These are phyloP conservation scores for Pseudozyma sp. DNA, from an alignment of 1,284 basidiomycete genomes.

Conservation along the genomic window DNA sequence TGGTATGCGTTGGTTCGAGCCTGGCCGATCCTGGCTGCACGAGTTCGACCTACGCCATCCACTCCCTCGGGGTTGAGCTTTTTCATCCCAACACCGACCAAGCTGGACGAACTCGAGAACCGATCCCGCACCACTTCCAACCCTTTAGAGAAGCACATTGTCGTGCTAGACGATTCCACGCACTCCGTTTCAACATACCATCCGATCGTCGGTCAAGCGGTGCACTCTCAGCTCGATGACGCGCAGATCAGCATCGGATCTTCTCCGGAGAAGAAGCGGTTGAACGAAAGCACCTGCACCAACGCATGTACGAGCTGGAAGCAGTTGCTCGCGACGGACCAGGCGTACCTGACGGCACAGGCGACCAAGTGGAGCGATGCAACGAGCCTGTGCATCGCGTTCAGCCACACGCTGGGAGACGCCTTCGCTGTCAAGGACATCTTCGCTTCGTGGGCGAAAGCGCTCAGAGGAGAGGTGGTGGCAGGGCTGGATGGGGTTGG, in stretches of 20 bases:
- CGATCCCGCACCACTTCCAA: constrained; percentile 5
- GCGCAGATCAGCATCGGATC: constrained; percentile 8
- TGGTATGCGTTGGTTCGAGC: constrained; percentile 24
- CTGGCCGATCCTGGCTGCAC: constrained; percentile 32
- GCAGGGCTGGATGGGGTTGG: constrained; percentile 10
- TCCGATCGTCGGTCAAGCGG: constrained; percentile 14
- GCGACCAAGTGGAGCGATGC: constrained; percentile 24
- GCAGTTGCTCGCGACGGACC: constrained; percentile 19
- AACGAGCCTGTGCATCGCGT: constrained; percentile 19
- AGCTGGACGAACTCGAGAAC: constrained; percentile 7
- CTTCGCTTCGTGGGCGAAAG: constrained; percentile 9
- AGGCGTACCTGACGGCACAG: constrained; percentile 23
- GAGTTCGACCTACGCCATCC: constrained; percentile 15
- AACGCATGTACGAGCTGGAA: constrained; percentile 17
- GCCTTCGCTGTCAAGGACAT: constrained; percentile 22
- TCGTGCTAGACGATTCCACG: constrained; percentile 5
- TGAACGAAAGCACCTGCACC: constrained; percentile 13
- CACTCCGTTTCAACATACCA: constrained; percentile 19
- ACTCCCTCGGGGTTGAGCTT: constrained; percentile 17
- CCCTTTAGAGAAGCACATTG: constrained; percentile 10
- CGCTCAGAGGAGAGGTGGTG: neutral
- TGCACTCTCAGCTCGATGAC: neutral
- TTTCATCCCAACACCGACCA: constrained; percentile 9
- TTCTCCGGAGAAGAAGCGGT: constrained; percentile 6
- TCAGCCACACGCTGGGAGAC: constrained; percentile 25